These are phyloP conservation scores for Candida loeiensis DNA, from an alignment of 805 yeast species.

Conservation along the genomic window DNA sequence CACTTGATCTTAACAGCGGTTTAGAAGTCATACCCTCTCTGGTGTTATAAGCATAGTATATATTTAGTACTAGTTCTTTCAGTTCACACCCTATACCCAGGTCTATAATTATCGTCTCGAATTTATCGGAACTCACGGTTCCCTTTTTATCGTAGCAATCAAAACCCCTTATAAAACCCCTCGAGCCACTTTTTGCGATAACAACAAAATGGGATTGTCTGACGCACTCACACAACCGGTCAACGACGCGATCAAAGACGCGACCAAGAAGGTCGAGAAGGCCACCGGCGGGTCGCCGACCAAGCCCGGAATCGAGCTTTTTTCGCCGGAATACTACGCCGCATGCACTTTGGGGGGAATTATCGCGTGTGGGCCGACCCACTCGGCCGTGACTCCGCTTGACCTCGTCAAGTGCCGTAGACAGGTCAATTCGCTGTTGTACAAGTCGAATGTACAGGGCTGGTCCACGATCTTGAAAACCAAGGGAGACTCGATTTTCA, in stretches of 20 bases:
- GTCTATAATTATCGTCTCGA: no score
- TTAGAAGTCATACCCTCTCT: no score
- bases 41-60: no score
- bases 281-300: constrained; percentile 4
- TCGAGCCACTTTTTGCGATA: background rate
- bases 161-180: background rate
- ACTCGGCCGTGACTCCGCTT: constrained; percentile 86
- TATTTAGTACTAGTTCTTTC: no score
- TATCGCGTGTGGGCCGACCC: constrained; percentile 95
- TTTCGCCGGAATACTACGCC: constrained; percentile 59
- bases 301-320: constrained; percentile 41
- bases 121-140: background rate
- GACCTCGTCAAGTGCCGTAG: constrained; percentile 92
- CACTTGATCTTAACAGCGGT: no score
- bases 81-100: no score
- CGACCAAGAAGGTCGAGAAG: constrained; percentile 13
- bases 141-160: constrained; percentile 7
- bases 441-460: constrained; percentile 78
- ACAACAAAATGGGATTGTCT: constrained; percentile 15
- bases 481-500: constrained; percentile 78
- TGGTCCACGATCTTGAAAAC: constrained; percentile 68
- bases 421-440: constrained; percentile 75
- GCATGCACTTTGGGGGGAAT: constrained; percentile 79
- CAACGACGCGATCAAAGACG: constrained; percentile 22
- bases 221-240: constrained; percentile 31